These are phyloP conservation scores for Tylopilus plumbeoviolaceoides DNA, from an alignment of 768 basidiomycete species.

Conservation along the genomic window DNA sequence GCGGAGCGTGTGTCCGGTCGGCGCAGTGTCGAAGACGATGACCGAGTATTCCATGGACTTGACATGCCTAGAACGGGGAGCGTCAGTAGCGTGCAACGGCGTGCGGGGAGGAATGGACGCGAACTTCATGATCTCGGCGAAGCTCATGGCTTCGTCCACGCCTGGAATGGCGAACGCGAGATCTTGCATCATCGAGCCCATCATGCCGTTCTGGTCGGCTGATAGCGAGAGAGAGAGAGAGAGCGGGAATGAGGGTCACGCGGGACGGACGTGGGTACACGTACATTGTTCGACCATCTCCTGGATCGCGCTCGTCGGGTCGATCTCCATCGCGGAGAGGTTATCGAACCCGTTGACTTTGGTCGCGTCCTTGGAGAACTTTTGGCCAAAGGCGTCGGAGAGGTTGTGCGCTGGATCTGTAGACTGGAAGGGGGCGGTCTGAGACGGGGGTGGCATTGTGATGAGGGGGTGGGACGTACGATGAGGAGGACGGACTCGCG, in stretches of 20 bases:
- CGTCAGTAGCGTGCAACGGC: background rate
- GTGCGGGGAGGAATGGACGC: background rate
- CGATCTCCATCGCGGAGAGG: constrained; percentile 98
- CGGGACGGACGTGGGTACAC: background rate
- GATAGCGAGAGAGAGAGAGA: background rate
- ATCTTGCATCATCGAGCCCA: constrained; percentile 99
- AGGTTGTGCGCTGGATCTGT: constrained; percentile 99
- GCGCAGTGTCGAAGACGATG: constrained; percentile 98
- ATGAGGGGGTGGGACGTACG: constrained; percentile 43
- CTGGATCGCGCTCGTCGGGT: constrained; percentile 95
- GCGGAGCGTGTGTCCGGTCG: constrained; percentile 96
- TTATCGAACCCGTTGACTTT: constrained; percentile 98
- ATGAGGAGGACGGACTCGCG: constrained; percentile 97
- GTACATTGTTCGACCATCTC: constrained; percentile 98
- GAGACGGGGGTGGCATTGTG: background rate
- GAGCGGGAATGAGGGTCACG: background rate
- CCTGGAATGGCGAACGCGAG: constrained; percentile 98
- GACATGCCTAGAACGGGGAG: constrained; percentile 66
- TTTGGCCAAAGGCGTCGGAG: constrained; percentile 97
- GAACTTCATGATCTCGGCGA: constrained; percentile 99
- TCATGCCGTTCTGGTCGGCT: constrained; percentile 90
- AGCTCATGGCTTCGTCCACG: constrained; percentile 99
- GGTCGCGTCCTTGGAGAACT: constrained; percentile 98
- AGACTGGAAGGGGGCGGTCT: constrained; percentile 52
- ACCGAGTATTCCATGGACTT: constrained; percentile 99